Conservation (phyloP, 2,329 filamentous ascomycete genomes). For the Ciborinia camelliae region DNA sequence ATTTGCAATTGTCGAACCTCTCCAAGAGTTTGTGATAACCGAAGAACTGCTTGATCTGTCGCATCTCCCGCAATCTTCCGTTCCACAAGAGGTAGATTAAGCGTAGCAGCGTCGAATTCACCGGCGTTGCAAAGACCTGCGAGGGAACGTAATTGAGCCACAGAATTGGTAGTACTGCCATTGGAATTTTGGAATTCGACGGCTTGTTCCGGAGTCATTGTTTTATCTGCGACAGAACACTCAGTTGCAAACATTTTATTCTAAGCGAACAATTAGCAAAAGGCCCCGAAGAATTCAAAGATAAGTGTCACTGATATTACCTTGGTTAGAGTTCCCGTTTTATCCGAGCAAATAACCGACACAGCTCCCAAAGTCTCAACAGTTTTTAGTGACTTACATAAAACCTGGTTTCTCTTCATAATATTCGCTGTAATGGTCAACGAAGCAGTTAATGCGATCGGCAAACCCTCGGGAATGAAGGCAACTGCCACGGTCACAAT, state of each 20-base stretch:
- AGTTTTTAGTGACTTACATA: constrained; percentile 75
- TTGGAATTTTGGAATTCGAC: constrained; percentile 40
- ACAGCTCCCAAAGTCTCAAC: constrained; percentile 73
- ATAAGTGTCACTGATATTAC: constrained; percentile 18
- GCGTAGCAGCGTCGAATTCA: constrained; percentile 65
- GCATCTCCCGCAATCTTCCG: constrained; percentile 69
- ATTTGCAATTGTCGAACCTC: constrained; percentile 56
- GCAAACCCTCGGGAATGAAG: constrained; percentile 71
- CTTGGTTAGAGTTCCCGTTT: constrained; percentile 65
- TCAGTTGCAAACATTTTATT: constrained; percentile 72
- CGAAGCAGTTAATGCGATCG: constrained; percentile 64
- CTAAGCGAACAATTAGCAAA: constrained; percentile 36
- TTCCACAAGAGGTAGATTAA: constrained; percentile 54
- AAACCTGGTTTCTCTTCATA: constrained; percentile 71
- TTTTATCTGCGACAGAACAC: constrained; percentile 53
- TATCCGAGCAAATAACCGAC: constrained; percentile 71
- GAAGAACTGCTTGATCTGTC: constrained; percentile 69
- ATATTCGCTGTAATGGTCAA: constrained; percentile 72
- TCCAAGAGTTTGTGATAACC: constrained; percentile 64
- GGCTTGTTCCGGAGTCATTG: constrained; percentile 45
- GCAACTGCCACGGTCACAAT: constrained; percentile 49
- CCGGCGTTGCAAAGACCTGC: constrained; percentile 69
- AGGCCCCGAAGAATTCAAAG: not conserved
- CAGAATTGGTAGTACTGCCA: constrained; percentile 39
- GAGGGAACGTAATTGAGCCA: constrained; percentile 58